Base-by-base conservation (phyloP, 371 early-diverging fungal species). In the Parasitella parasitica region DNA sequence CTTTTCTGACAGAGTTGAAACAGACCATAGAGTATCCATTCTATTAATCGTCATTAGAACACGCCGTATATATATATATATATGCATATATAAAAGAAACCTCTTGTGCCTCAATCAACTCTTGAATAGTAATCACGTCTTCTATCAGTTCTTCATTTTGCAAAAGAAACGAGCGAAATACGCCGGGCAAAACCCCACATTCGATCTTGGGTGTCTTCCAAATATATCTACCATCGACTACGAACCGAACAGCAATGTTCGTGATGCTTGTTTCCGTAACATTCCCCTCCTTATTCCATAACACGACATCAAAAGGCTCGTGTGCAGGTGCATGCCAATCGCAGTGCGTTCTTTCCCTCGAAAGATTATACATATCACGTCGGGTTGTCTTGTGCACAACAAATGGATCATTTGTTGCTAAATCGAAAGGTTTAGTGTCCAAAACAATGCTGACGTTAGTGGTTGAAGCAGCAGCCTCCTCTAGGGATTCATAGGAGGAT, bases 221-320 rank as follows among this genome's bases (percentile, higher is more conserved):
- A 0, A 26, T 48, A 53, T 13, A 11, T 2, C 50, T 30, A 9
- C 37, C 57, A 30, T 52, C 76, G 2, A 20, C 26, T 0, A 9
- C 30, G 15, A 70, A 59, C 8, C 72, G 69, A 15, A 87, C 48
- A 13, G 88, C 86, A 28, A 88, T 74, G 51, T 88, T 88, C 11
- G 86, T 85, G 48, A 88, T 84, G 22, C 83, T 77, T 0, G 86
- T 72, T 61, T 88, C 88, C 41, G 86, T 88, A 2, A 88, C 63
- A 18, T 86, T 69, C 0, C 57, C 22, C 1, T 77, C 37, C 24
- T 75, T 53, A 48, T 88, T 88, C 69, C 72, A 84, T 35, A 88
- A 48, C 4, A 86, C 59, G 37, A 85, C 88, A 61, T 88, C 88
- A 61, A 83, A 85, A 0, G 80, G 77, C 6, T 66, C 60, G 4